phyloP scores from a whole-genome alignment of 1,284 basidiomycete species.

The Tetrapyrgos nigripes region DNA sequence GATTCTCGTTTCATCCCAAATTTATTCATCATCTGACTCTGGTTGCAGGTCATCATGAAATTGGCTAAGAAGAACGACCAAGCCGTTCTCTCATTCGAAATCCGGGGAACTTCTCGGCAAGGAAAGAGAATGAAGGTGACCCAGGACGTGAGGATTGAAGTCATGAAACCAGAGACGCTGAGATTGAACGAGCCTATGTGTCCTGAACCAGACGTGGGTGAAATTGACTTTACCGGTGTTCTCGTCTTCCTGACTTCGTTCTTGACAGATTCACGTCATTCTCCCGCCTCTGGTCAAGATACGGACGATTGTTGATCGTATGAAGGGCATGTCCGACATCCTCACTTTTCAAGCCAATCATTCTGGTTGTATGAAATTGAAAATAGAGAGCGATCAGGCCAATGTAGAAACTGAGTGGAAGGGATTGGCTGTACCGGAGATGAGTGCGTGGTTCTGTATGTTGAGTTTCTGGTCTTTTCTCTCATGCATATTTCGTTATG shows the following conservation, averaged over 20 bases:
- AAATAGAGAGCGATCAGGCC: conserved; percentile 73
- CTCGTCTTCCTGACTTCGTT: neutral
- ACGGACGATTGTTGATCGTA: conserved; percentile 78
- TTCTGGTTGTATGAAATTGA: conserved; percentile 67
- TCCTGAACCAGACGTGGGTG: conserved; percentile 84
- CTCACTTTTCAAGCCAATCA: conserved; percentile 77
- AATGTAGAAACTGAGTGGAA: conserved; percentile 85
- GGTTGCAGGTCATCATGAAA: conserved; percentile 69
- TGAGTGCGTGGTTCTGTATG: conserved; percentile 49
- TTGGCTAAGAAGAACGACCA: conserved; percentile 84
- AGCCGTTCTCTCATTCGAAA: conserved; percentile 78
- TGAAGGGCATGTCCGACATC: conserved; percentile 78
- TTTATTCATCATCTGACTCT: neutral
- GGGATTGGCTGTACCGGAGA: conserved; percentile 73
- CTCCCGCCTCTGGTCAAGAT: conserved; percentile 82
- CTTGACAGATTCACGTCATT: conserved; percentile 77
- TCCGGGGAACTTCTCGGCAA: conserved; percentile 59
- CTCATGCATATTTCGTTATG: conserved; percentile 2
- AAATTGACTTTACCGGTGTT: neutral
- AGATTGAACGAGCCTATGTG: conserved; percentile 84
- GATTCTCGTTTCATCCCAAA: conserved; percentile 8
- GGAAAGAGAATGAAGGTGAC: conserved; percentile 64
- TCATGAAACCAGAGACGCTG: conserved; percentile 78
- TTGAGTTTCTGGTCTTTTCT: neutral
- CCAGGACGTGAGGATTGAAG: conserved; percentile 80